phyloP scores from a whole-genome alignment of 2,329 filamentous ascomycete species.

The Rhynchosporium agropyri region DNA sequence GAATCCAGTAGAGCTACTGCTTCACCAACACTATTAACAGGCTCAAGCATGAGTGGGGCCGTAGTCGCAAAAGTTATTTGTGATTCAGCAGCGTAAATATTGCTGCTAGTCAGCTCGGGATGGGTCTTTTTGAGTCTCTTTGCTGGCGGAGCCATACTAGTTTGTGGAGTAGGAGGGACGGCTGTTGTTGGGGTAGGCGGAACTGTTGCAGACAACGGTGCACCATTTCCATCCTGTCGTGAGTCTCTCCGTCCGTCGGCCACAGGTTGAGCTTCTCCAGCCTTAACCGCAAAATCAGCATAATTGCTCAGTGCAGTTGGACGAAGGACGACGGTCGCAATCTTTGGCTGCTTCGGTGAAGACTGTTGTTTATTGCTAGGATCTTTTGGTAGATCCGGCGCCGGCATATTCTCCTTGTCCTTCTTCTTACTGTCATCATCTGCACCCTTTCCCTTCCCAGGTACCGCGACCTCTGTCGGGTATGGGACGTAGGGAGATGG shows the following conservation, averaged over 20 bases:
- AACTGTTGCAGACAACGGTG: constrained; percentile 48
- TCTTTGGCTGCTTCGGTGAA: constrained; percentile 58
- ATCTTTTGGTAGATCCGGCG: constrained; percentile 53
- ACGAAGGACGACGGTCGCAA: constrained; percentile 80
- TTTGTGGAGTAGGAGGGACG: constrained; percentile 62
- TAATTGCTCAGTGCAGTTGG: constrained; percentile 78
- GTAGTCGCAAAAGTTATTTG: constrained; percentile 74
- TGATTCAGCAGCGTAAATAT: constrained; percentile 75
- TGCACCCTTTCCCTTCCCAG: constrained; percentile 42
- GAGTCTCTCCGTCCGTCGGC: constrained; percentile 52
- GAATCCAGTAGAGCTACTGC: constrained; percentile 71
- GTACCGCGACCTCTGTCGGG: constrained; percentile 53
- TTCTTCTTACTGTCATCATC: constrained; percentile 41
- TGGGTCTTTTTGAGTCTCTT: constrained; percentile 71
- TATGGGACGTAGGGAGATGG: constrained; percentile 84
- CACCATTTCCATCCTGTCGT: constrained; percentile 44
- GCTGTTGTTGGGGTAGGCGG: constrained; percentile 68
- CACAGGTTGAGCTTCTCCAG: constrained; percentile 62
- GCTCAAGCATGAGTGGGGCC: constrained; percentile 75
- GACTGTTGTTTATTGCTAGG: constrained; percentile 46
- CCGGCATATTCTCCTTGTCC: constrained; percentile 63
- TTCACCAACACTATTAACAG: constrained; percentile 69
- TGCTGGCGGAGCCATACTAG: constrained; percentile 56
- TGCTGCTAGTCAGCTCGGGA: constrained; percentile 75
- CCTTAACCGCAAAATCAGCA: constrained; percentile 75